These are phyloP conservation scores for Naumovozyma dairenensis DNA, from an alignment of 805 yeast species.

Conservation along the genomic window DNA sequence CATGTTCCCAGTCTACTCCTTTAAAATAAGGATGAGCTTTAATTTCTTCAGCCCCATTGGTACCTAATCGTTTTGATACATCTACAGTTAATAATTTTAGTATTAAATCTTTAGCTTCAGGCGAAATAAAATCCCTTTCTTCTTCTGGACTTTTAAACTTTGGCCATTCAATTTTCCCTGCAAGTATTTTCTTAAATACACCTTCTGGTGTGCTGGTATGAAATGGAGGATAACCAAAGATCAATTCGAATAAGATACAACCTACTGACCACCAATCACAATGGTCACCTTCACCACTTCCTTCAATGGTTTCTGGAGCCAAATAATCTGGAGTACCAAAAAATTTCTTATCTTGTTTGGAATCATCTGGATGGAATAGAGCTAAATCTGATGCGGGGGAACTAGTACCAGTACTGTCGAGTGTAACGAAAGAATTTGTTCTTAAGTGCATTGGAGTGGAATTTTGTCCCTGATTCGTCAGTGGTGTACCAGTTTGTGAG, in stretches of 20 bases:
- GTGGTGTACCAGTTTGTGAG: slow-evolving; percentile 25
- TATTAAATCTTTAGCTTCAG: slow-evolving; percentile 68
- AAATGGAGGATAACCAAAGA: slow-evolving; percentile 92
- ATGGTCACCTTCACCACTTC: slow-evolving; percentile 69
- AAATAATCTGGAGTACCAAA: slow-evolving; percentile 97
- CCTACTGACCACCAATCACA: slow-evolving; percentile 93
- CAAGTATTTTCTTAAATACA: slow-evolving; percentile 74
- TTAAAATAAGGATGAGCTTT: slow-evolving; percentile 68
- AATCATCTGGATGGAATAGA: slow-evolving; percentile 62
- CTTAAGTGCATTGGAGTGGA: slow-evolving; percentile 4
- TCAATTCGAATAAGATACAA: slow-evolving; percentile 83
- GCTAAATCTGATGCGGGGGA: slow-evolving; percentile 38
- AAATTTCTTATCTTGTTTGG: slow-evolving; percentile 48
- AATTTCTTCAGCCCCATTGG: slow-evolving; percentile 70
- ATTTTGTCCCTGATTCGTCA: background rate
- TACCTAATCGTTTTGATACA: slow-evolving; percentile 63
- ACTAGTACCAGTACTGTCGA: background rate
- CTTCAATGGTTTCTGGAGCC: slow-evolving; percentile 91
- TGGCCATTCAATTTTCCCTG: slow-evolving; percentile 80
- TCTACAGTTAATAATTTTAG: slow-evolving; percentile 49
- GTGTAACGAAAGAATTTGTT: background rate
- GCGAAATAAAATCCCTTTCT: slow-evolving; percentile 47
- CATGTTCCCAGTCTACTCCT: slow-evolving; percentile 61
- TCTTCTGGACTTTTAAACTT: slow-evolving; percentile 38
- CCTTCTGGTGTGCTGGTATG: slow-evolving; percentile 69